phyloP scores from a whole-genome alignment of 2,329 filamentous ascomycete species.

The Ascosphaera apis region DNA sequence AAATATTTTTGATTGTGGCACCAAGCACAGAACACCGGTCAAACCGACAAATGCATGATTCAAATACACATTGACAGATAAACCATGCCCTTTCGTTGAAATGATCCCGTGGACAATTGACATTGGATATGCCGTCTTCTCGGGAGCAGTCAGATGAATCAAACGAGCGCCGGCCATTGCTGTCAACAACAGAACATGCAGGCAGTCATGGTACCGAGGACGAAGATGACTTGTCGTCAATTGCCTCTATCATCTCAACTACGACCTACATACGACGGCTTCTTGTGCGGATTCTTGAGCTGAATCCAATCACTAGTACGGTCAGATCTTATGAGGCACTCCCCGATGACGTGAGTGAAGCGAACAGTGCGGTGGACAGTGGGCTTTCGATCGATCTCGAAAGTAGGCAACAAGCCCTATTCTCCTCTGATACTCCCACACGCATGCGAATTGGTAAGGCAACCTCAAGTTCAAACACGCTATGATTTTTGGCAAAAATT shows the following conservation, averaged over 20 bases:
- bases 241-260: not conserved
- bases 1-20: too few relatives aligned
- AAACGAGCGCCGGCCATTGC: not conserved
- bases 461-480: not conserved
- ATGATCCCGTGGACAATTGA: too few relatives aligned
- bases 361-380: conserved; percentile 5
- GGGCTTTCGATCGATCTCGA: conserved; percentile 5
- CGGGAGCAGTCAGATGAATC: not conserved
- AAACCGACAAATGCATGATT: too few relatives aligned
- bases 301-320: not conserved
- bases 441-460: conserved; percentile 28
- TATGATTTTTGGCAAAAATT: conserved; percentile 3
- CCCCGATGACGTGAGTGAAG: conserved; percentile 7
- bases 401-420: conserved; percentile 10
- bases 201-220: not conserved
- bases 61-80: too few relatives aligned
- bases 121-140: too few relatives aligned
- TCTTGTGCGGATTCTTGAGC: not conserved
- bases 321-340: not conserved
- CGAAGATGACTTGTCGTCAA: not conserved
- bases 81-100: too few relatives aligned
- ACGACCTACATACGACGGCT: not conserved
- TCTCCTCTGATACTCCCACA: conserved; percentile 31
- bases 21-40: too few relatives aligned
- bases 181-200: not conserved